Percentiles rank a stretch among this genome's conserved stretches.
Evolutionary conservation across 2,329 filamentous ascomycete genomes (phyloP).

Genomic region (Aspergillus calidoustus): DNA sequence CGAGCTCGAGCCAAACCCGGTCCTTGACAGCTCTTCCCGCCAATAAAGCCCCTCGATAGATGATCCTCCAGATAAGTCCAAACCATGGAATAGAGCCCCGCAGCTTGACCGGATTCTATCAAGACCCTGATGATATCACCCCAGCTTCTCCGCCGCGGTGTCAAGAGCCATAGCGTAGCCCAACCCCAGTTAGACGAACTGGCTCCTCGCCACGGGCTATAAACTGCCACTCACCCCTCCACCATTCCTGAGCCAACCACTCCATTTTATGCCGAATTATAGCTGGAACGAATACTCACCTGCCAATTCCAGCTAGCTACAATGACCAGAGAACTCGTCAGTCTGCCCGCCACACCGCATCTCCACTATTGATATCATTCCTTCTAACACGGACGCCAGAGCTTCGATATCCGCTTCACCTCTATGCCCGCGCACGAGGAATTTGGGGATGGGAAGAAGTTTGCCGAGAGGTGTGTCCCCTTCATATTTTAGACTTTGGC

Average conservation of each 20-base stretch:
- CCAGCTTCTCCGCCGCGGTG: too few species aligned
- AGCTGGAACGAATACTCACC: not conserved
- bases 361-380: not conserved
- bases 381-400: not conserved
- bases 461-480: constrained; percentile 1
- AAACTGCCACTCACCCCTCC: not conserved
- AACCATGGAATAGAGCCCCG: too few species aligned
- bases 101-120: too few species aligned
- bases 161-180: not conserved
- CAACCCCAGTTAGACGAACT: not conserved
- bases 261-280: not conserved
- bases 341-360: not conserved
- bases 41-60: too few species aligned
- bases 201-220: not conserved
- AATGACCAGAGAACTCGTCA: constrained; percentile 10
- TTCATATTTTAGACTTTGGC: too few species aligned
- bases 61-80: too few species aligned
- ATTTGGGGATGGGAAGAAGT: constrained; percentile 12
- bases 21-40: too few species aligned
- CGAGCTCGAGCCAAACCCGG: too few species aligned
- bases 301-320: not conserved
- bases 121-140: too few species aligned
- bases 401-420: constrained; percentile 14
- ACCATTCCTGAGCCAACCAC: not conserved
- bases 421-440: constrained; percentile 9